Base-by-base conservation (phyloP, 2,329 filamentous ascomycete species). In the Lasiodiplodia gonubiensis region DNA sequence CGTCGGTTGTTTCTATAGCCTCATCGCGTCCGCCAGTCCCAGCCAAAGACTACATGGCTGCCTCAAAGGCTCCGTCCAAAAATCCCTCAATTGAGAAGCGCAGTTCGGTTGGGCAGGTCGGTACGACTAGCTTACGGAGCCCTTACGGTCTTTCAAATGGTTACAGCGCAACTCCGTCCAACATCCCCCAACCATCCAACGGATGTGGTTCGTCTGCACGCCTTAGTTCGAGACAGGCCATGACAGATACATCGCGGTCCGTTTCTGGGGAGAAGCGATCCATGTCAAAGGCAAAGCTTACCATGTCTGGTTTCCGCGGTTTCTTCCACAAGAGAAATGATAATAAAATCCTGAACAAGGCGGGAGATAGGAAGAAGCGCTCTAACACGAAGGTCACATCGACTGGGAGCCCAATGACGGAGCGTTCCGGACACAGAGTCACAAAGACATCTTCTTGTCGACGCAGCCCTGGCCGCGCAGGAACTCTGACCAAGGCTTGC, bases 401-500 rank as follows among this genome's bases (percentile, higher is more conserved):
- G 4, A 49, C 27, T 23, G 54, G 64, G 10, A 66, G 64, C 25
- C 53, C 64, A 7, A n/a, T 49, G 42, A 42, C 52, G 16, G 53
- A 57, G n/a, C 16, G 35, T 30, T 27, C 27, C 18, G 59, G 25
- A 21, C 4, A 48, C 30, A 35, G 59, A 16, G 46, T 30, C 0
- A 37, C 46, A 7, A 63, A 63, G n/a, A 30, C 27, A 18, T 35
- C 59, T 18, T 46, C 37, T 8, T 46, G 42, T 21, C 59, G 59
- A n/a, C 30, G 42, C 16, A 51, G 42, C n/a, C 59, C 59, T 37
- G 46, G 27, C 4, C 52, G 53, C 2, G 33, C 37, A 18, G 53
- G 52, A 30, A 66, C 53, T 6, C 39, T 66, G 27, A 68, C 66
- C 67, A 67, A 77, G 74, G 68, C 69, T 66, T 64, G 75, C 14